phyloP scores from a whole-genome alignment of 2,329 filamentous ascomycete species.

The Verticillium albo-atrum region DNA sequence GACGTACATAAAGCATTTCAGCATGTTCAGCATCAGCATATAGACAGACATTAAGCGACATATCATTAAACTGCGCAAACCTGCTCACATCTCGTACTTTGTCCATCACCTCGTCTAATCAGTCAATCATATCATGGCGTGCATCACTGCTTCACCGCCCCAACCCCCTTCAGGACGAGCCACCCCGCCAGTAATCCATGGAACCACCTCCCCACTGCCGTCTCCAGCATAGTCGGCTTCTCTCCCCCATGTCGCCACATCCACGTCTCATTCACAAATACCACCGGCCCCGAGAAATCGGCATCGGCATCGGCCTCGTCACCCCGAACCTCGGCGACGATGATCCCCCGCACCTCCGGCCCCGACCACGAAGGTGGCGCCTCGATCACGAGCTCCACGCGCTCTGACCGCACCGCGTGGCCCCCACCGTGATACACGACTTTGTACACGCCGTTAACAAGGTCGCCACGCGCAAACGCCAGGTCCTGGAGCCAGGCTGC shows the following conservation, averaged over 20 bases:
- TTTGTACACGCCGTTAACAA: conserved; percentile 25
- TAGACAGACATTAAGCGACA: neutral
- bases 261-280: conserved; percentile 34
- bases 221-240: conserved; percentile 23
- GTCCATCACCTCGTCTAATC: too few species aligned
- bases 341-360: conserved; percentile 16
- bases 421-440: conserved; percentile 18
- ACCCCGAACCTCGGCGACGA: conserved; percentile 16
- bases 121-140: too few species aligned
- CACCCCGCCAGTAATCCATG: conserved; percentile 22
- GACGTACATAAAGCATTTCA: neutral
- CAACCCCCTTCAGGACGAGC: conserved; percentile 20
- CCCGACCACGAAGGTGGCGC: conserved; percentile 17
- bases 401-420: conserved; percentile 9
- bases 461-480: conserved; percentile 18
- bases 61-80: neutral
- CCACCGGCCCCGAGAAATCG: conserved; percentile 9
- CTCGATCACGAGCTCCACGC: conserved; percentile 23
- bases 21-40: neutral
- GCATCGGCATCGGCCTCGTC: conserved; percentile 4
- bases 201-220: conserved; percentile 20
- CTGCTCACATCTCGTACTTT: neutral
- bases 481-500: conserved; percentile 15
- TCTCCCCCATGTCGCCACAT: conserved; percentile 27
- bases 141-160: neutral